Base-by-base conservation (phyloP, 805 yeast genomes). In the Suhomyces sp. region DNA sequence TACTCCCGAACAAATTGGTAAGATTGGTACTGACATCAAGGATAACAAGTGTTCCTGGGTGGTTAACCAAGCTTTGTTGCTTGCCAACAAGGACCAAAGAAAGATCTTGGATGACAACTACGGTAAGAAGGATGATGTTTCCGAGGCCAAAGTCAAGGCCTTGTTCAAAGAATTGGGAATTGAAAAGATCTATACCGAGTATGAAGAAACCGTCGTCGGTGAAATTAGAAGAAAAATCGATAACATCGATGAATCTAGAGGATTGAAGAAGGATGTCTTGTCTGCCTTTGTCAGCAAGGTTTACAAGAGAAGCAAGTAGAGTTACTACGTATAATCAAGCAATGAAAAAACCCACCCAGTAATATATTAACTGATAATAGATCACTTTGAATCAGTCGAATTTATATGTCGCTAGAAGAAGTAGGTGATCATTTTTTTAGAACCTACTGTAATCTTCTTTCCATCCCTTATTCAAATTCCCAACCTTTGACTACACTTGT, bases 1-100 rank as follows among this genome's bases (percentile, higher is more conserved):
- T 47, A 88, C 91, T 52, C 96, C 98, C 27, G 95, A 86, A 58
- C 88, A 91, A 55, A 93, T 90, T 56, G 99, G 99, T 45, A 93
- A 93, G 74, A 88, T 93, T 50, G 99, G 99, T 50, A 93, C 98
- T 41, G 99, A 93, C 62, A 93, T 93, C 57, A 85, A 85, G 69
- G 99, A 93, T 67, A 93, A 93, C 78, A 93, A 93, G 67, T 93
- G 99, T 66, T 85, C 96, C 28, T 93, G 99, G 99, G 81, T 93
- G 37, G 77, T 93, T 53, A 93, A 93, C 73, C 85, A 87, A 50
- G 98, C 98, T 6, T 76, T 93, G 52, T 75, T 82, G 59, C 68
- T 81, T 47, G 91, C 77, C 35, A 72, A 77, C 18, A 77, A 88
- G 26, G 93, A 81, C 45, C 97, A 93, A 70, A 83, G 97, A 64